Evolutionary conservation across 2,329 filamentous ascomycete species (phyloP).

Genomic region (Xylariales sp.): DNA sequence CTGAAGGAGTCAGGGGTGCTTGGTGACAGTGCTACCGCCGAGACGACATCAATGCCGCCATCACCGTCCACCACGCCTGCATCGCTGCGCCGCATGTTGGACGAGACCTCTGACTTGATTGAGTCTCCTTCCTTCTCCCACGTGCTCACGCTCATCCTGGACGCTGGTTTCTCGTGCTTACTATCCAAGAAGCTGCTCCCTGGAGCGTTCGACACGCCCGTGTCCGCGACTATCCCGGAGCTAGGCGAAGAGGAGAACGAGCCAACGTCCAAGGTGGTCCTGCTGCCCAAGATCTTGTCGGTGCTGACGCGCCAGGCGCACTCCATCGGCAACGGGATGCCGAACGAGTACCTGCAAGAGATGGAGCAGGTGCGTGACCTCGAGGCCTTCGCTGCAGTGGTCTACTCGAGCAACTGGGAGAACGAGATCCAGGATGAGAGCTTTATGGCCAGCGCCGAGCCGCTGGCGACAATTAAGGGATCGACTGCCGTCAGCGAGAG

Average conservation of each 20-base stretch:
- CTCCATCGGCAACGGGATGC: conserved; percentile 74
- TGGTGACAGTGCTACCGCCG: conserved; percentile 40
- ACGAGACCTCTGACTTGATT: conserved; percentile 93
- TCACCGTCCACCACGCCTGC: conserved; percentile 39
- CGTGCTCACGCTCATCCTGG: conserved; percentile 80
- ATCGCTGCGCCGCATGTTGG: conserved; percentile 76
- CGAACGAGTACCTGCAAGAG: conserved; percentile 65
- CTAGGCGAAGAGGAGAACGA: conserved; percentile 8
- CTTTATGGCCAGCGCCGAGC: background rate
- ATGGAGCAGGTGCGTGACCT: conserved; percentile 75
- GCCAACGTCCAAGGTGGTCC: conserved; percentile 55
- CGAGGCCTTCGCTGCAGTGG: conserved; percentile 80
- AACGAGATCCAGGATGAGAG: conserved; percentile 54
- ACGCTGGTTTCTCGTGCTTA: conserved; percentile 80
- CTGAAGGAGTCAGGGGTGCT: conserved; percentile 81
- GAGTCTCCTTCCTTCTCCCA: conserved; percentile 89
- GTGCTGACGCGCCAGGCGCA: conserved; percentile 90
- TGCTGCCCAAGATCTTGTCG: conserved; percentile 82
- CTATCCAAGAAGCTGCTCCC: conserved; percentile 77
- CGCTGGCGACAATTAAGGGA: background rate
- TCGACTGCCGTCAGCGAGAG: conserved; percentile 1
- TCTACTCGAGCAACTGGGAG: conserved; percentile 82
- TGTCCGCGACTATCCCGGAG: conserved; percentile 20
- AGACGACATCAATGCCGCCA: conserved; percentile 23
- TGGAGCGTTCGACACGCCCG: conserved; percentile 69